phyloP scores from a whole-genome alignment of 306 rosid genomes.

The Prunus campanulata region DNA sequence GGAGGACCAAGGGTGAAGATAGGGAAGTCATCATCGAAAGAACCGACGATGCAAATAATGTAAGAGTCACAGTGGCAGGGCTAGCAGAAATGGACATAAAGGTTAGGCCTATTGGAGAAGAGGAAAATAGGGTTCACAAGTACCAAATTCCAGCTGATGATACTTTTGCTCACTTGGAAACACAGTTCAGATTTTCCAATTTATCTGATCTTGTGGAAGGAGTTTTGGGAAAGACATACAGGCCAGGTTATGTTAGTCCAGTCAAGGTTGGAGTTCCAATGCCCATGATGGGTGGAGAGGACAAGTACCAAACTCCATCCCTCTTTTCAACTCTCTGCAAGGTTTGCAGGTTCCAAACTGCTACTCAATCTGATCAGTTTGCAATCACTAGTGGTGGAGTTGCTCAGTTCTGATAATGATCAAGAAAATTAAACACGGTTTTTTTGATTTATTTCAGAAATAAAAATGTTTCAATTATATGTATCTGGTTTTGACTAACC shows the following conservation, averaged over 20 bases:
- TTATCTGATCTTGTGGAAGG: constrained; percentile 61
- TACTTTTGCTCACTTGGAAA: constrained; percentile 73
- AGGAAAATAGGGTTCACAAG: constrained; percentile 69
- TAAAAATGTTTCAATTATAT: constrained; percentile 1
- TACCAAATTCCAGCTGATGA: constrained; percentile 57
- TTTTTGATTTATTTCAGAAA: background rate
- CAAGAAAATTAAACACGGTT: background rate
- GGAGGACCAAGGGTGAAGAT: constrained; percentile 44
- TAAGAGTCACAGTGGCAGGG: constrained; percentile 52
- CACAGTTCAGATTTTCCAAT: constrained; percentile 55
- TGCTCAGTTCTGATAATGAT: constrained; percentile 40
- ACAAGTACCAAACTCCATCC: constrained; percentile 52
- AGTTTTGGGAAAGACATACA: constrained; percentile 68
- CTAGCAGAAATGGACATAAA: constrained; percentile 57
- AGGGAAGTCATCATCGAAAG: constrained; percentile 65
- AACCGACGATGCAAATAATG: constrained; percentile 56
- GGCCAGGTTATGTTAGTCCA: constrained; percentile 64
- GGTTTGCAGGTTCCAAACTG: constrained; percentile 51
- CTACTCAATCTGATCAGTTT: constrained; percentile 28
- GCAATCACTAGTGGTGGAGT: constrained; percentile 22
- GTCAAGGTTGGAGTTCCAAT: constrained; percentile 67
- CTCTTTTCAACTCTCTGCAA: constrained; percentile 50
- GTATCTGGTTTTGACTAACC: constrained; percentile 18
- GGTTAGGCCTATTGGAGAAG: constrained; percentile 58
- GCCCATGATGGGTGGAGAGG: constrained; percentile 73